Evolutionary conservation across 306 rosid genomes (phyloP).

Genomic region (Prunus padus): DNA sequence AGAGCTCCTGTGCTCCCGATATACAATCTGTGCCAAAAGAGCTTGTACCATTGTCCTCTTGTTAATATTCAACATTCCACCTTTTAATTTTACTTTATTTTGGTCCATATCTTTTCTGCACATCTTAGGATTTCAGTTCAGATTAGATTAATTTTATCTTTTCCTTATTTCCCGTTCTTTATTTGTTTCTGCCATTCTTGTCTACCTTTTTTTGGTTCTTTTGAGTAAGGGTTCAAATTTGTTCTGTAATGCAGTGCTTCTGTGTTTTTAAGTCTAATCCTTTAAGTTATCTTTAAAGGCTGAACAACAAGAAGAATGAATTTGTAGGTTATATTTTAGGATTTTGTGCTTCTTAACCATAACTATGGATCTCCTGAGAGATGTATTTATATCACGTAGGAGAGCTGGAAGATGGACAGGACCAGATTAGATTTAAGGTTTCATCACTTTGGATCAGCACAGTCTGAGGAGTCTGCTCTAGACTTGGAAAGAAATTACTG

Average conservation of each 20-base stretch:
- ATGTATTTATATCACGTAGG: conserved; percentile 45
- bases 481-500: conserved; percentile 77
- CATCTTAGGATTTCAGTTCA: background rate
- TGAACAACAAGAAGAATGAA: conserved; percentile 22
- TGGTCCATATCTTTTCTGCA: background rate
- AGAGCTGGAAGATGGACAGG: conserved; percentile 72
- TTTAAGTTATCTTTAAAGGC: conserved; percentile 6
- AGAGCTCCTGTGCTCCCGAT: background rate
- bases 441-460: conserved; percentile 78
- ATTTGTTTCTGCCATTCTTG: background rate
- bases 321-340: conserved; percentile 8
- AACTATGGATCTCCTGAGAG: conserved; percentile 12
- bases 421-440: conserved; percentile 54
- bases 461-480: conserved; percentile 79
- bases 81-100: background rate
- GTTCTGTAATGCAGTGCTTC: background rate
- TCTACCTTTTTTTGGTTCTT: background rate
- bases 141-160: background rate
- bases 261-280: background rate
- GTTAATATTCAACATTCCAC: conserved; percentile 1
- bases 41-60: background rate
- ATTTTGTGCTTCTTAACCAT: conserved; percentile 18
- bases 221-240: background rate
- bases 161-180: background rate
- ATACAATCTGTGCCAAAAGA: background rate